Base-by-base conservation (phyloP, 148 eudicot species). In the Dianthus caryophyllus region DNA sequence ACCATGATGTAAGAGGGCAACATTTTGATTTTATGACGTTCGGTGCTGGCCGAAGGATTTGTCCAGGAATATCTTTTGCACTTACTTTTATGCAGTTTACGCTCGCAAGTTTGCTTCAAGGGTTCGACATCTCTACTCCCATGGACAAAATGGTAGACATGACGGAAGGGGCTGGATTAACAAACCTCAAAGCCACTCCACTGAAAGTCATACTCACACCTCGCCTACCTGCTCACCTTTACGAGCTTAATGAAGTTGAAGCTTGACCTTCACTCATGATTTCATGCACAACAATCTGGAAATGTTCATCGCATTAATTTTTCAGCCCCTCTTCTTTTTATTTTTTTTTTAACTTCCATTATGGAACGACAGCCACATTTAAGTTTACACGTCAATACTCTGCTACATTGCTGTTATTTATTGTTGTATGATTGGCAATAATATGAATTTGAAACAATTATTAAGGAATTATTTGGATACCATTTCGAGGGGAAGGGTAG, bases 21-120 rank as follows among this genome's bases (percentile, higher is more conserved):
- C 41, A 69, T 52, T 72, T 65, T 65, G 81, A 78, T 47, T 49
- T 70, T 25, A 22, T 74, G 48, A 9, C 78, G 13, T 78, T 78
- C 46, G 81, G 77, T 24, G 61, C 75, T 39, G 75, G 81, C 38
- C 3, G 38, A 33, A 33, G 38, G 7, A 33, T 33, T 33, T 33
- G 38, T 33, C 7, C 38, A 33, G 75, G 68, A 78, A 77, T 53
- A 63, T 44, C 4, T 44, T 44, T 44, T 44, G 59, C 51, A 2
- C 63, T 70, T 11, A 68, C 70, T 5, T n/a, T 26, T 9, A 18
- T 70, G 69, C 69, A 24, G 6, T 48, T 64, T 10, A 36, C 65
- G 17, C 31, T 74, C 17, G 77, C 75, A 44, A 44, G 48, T 33
- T 31, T 78, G 11, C 17, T 78, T 2, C 81, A 74, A 44, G 51